phyloP scores from a whole-genome alignment of 129 eudicot genomes.

The carrot (Daucus carota) region DH1_v3.0 NC_030381.2:46578001-46578500 shows the following conservation, averaged over 20 bases:
- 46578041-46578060: background rate
- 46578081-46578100: background rate
- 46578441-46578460: background rate
- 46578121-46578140: background rate
- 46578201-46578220: conserved; percentile 61
- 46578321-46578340: background rate
- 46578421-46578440: background rate
- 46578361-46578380: background rate
- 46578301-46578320: conserved; percentile 1
- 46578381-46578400: background rate
- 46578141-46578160: conserved; percentile 54
- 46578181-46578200: conserved; percentile 47
- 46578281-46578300: background rate
- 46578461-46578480: no score
- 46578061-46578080: background rate
- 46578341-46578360: background rate
- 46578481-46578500: no score
- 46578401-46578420: background rate
- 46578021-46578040: background rate
- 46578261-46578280: background rate
- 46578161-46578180: conserved; percentile 40
- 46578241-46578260: conserved; percentile 47
- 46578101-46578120: background rate
- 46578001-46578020: background rate
- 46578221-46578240: conserved; percentile 80